Evolutionary conservation across 257 asterid genomes (phyloP).

Genomic region (Capsicum baccatum): DNA sequence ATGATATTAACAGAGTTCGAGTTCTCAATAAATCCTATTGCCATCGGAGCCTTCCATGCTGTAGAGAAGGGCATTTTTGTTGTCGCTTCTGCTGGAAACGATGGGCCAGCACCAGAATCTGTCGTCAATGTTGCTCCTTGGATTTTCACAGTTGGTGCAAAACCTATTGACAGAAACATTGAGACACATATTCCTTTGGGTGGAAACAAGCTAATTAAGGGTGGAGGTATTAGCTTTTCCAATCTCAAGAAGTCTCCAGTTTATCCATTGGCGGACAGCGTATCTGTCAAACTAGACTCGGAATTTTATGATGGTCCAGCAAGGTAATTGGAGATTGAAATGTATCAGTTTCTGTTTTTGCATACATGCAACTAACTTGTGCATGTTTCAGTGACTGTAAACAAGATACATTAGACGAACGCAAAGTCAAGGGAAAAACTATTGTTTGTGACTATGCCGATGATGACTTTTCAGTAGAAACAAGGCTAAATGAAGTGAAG

Average conservation of each 20-base stretch:
- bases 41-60: constrained; percentile 80
- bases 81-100: constrained; percentile 71
- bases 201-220: constrained; percentile 38
- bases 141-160: constrained; percentile 35
- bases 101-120: constrained; percentile 46
- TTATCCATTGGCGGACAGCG: constrained; percentile 61
- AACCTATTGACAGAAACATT: constrained; percentile 29
- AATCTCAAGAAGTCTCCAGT: constrained; percentile 49
- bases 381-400: constrained; percentile 53
- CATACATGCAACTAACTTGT: not conserved
- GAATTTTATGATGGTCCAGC: constrained; percentile 29
- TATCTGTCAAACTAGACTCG: constrained; percentile 38
- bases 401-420: constrained; percentile 54
- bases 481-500: constrained; percentile 35
- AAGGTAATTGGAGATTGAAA: constrained; percentile 40
- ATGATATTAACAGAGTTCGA: not conserved
- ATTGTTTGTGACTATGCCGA: constrained; percentile 52
- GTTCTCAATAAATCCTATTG: constrained; percentile 53
- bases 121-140: constrained; percentile 29
- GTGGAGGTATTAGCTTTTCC: constrained; percentile 73
- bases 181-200: constrained; percentile 10
- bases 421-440: constrained; percentile 61
- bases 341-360: not conserved
- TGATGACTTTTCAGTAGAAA: not conserved
- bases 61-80: constrained; percentile 63